Conservation (phyloP, 2,329 filamentous ascomycete species). For the Colletotrichum ledebouriae region DNA sequence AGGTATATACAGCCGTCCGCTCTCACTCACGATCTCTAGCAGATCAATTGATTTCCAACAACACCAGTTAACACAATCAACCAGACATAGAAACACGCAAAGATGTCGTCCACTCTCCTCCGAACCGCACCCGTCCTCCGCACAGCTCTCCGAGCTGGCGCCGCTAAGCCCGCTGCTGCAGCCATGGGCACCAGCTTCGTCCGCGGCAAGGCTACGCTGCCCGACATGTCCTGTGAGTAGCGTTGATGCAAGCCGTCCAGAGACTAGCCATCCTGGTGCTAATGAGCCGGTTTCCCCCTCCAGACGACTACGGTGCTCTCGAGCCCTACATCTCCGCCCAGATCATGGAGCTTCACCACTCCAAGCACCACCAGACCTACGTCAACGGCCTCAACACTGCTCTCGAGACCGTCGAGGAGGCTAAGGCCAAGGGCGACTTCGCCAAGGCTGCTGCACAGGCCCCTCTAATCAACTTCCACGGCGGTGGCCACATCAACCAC, state of each 20-base stretch:
- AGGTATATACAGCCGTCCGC: conserved; percentile 2
- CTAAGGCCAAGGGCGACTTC: conserved; percentile 72
- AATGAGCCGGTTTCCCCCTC: background rate
- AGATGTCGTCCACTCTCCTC: conserved; percentile 83
- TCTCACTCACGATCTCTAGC: background rate
- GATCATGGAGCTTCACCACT: conserved; percentile 97
- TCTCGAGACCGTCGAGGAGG: conserved; percentile 76
- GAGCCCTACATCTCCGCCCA: conserved; percentile 86
- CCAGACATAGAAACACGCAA: conserved; percentile 46
- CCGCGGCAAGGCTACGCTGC: conserved; percentile 91
- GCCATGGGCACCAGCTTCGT: conserved; percentile 82
- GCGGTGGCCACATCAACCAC: conserved; percentile 89
- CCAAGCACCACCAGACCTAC: conserved; percentile 94
- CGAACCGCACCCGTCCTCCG: conserved; percentile 77
- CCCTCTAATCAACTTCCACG: conserved; percentile 80
- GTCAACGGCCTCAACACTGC: conserved; percentile 90
- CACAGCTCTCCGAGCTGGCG: conserved; percentile 77
- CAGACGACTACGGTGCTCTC: conserved; percentile 96
- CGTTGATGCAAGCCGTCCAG: conserved; percentile 1
- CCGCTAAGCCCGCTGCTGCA: conserved; percentile 71
- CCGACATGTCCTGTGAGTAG: conserved; percentile 77
- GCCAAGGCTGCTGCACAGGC: conserved; percentile 64
- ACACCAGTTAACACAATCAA: conserved; percentile 3
- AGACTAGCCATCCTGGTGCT: background rate
- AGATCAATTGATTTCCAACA: background rate